These are phyloP conservation scores for Neotropicomus parvogracilis DNA, from an alignment of 1,284 basidiomycete genomes.

Conservation along the genomic window DNA sequence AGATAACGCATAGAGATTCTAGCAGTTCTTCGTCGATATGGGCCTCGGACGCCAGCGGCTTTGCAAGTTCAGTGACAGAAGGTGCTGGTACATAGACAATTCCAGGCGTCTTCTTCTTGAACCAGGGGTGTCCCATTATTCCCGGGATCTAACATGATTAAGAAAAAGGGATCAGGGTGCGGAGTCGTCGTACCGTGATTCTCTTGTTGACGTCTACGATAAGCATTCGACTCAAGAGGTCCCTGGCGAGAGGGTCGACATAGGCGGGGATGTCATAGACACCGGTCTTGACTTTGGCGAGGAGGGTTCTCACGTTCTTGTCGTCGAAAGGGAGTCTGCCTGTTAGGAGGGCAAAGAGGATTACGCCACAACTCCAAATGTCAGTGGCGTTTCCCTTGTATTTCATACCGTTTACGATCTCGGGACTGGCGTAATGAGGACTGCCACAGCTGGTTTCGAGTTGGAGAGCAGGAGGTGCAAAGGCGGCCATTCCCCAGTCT, in stretches of 20 bases:
- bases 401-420: slow-evolving; percentile 93
- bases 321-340: slow-evolving; percentile 89
- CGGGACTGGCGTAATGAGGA: slow-evolving; percentile 97
- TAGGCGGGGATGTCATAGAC: slow-evolving; percentile 78
- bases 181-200: slow-evolving; percentile 65
- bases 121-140: slow-evolving; percentile 87
- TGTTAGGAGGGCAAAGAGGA: slow-evolving; percentile 84
- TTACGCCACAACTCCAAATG: slow-evolving; percentile 93
- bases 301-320: slow-evolving; percentile 75
- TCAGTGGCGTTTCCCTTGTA: slow-evolving; percentile 94
- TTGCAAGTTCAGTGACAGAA: slow-evolving; percentile 62
- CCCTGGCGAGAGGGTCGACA: slow-evolving; percentile 70
- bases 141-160: slow-evolving; percentile 69
- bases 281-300: slow-evolving; percentile 89
- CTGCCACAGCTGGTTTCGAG: slow-evolving; percentile 96
- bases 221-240: slow-evolving; percentile 80
- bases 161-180: slow-evolving; percentile 5
- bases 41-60: slow-evolving; percentile 63
- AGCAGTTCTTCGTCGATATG: slow-evolving; percentile 87
- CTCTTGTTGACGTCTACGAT: slow-evolving; percentile 86
- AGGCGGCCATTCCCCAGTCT: slow-evolving; percentile 99
- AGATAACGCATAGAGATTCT: slow-evolving; percentile 84
- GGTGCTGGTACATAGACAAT: slow-evolving; percentile 57
- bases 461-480: slow-evolving; percentile 75
- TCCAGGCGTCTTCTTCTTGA: slow-evolving; percentile 46